Evolutionary conservation across 331 rosid genomes (phyloP), one percentile per base, ranked within the genome.

Genomic region (Rhamnella rubrinervis): DNA sequence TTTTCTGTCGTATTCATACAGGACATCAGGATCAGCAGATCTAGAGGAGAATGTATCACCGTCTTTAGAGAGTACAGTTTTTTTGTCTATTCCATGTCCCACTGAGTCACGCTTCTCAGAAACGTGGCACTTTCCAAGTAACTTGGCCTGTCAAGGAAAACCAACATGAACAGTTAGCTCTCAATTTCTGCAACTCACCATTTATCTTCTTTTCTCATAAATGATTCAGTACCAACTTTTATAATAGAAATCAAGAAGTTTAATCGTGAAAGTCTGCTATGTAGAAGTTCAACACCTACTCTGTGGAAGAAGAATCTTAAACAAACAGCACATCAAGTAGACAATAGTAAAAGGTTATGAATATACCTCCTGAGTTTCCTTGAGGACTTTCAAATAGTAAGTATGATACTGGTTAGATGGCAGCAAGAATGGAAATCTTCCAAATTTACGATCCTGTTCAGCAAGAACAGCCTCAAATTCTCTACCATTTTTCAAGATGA

Each of bases 361-460:
- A 78, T 59, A 72, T 71, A 92, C 97, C 91, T 85, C 86, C 53
- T 83, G 84, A 63, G 81, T 70, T 67, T 75, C 76, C 68, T 84
- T 84, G 71, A 92, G 96, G 68, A 74, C 85, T 64, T 81, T 82
- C 44, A 84, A 62, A 82, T 92, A 92, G 79, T 85, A 92, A 47
- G 93, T 71, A 77, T 89, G 88, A 66, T 92, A 92, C 41, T 64
- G 87, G 61, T 92, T 87, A 25, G 92, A 82, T 38, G 96, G 86
- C 75, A 89, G 64, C 69, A 92, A 96, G 85, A 92, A 92, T 21
- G 88, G 87, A 77, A 92, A 92, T 77, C 96, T 87, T 84, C 96
- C 93, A 65, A 87, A 84, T 50, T 82, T 80, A 37, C 87, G 85
- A 73, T 92, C 92, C 83, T 92, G 97, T 40, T 89, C 93, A 38